Base-by-base conservation (phyloP, 2,329 filamentous ascomycete species). In the Cladosporium sp. region DNA sequence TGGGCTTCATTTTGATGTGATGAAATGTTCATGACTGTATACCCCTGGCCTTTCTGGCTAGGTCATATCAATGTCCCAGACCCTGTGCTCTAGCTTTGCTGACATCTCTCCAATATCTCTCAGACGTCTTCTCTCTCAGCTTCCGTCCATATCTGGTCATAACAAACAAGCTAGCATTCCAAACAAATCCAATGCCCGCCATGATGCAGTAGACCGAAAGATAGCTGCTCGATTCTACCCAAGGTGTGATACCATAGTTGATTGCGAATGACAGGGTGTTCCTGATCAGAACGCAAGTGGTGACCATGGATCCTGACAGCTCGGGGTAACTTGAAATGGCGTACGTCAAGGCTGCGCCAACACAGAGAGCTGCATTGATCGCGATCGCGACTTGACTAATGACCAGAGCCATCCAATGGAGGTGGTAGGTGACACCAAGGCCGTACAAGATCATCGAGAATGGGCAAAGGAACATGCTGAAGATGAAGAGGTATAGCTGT, bases 391-490 rank as follows among this genome's bases (percentile, higher is more conserved):
- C 73, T 68, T 43, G 47, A 3, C 30, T 56, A 38, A 63, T 37
- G 3, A 79, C 63, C 5, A 75, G 61, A 1, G 75, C 77, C 39
- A 78, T 69, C 72, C 73, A 75, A 39, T 78, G 75, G n/a, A 78
- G 57, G 4, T 51, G 42, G 36, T 61, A 56, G 12, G 72, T 73
- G 2, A 76, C 74, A 4, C 76, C 76, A 0, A 79, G 71, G 24
- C 77, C 77, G 54, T 56, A 61, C 13, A 78, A 61, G 34, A 78
- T 68, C 3, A 77, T 62, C 0, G 69, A 70, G 8, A 64, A 68
- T 0, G 75, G 73, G 4, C 76, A 64, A 20, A 77, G 57, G 3
- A 79, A 49, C 9, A 71, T 51, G 9, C 68, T 70, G 1, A 64
- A 59, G 1, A 60, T 45, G 53, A 73, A 70, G 1, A 70, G 62